These are phyloP conservation scores for Candida peoriensis DNA, from an alignment of 805 yeast genomes.

Conservation along the genomic window DNA sequence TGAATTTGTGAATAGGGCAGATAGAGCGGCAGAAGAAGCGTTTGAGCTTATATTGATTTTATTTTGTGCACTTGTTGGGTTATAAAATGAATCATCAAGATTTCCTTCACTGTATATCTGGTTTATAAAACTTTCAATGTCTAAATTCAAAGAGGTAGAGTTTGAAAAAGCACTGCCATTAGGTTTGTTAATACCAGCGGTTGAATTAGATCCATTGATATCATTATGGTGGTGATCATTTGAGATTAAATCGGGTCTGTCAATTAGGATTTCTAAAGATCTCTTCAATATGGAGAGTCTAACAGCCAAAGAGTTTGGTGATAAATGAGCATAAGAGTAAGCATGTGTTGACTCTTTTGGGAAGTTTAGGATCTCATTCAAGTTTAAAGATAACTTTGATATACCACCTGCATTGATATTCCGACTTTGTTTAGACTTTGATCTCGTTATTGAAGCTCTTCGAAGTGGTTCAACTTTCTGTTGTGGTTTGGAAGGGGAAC, in stretches of 20 bases:
- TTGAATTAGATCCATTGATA: slow-evolving; percentile 29
- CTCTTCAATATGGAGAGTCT: slow-evolving; percentile 70
- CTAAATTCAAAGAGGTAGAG: slow-evolving; percentile 16
- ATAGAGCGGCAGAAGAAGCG: slow-evolving; percentile 36
- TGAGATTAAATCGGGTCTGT: slow-evolving; percentile 22
- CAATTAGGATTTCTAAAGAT: slow-evolving; percentile 64
- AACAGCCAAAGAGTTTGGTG: slow-evolving; percentile 75
- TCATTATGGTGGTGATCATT: slow-evolving; percentile 5
- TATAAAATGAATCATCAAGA: background rate
- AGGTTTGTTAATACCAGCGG: slow-evolving; percentile 6
- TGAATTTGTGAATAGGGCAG: slow-evolving; percentile 25
- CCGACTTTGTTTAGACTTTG: slow-evolving; percentile 9
- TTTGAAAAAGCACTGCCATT: slow-evolving; percentile 2
- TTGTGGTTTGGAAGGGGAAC: background rate
- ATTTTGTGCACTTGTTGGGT: slow-evolving; percentile 4
- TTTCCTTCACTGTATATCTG: slow-evolving; percentile 17
- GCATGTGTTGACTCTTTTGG: slow-evolving; percentile 81
- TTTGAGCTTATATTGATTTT: slow-evolving; percentile 28
- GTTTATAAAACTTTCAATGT: slow-evolving; percentile 23
- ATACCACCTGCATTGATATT: slow-evolving; percentile 17
- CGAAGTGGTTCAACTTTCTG: background rate
- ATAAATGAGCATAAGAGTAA: slow-evolving; percentile 76
- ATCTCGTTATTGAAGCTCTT: slow-evolving; percentile 6
- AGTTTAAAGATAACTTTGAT: slow-evolving; percentile 26
- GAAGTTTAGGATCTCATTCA: slow-evolving; percentile 49